Percentiles rank a stretch among this genome's conserved stretches.
phyloP scores from a whole-genome alignment of 2,329 filamentous ascomycete species.

The Dactylellina cionopaga region DNA sequence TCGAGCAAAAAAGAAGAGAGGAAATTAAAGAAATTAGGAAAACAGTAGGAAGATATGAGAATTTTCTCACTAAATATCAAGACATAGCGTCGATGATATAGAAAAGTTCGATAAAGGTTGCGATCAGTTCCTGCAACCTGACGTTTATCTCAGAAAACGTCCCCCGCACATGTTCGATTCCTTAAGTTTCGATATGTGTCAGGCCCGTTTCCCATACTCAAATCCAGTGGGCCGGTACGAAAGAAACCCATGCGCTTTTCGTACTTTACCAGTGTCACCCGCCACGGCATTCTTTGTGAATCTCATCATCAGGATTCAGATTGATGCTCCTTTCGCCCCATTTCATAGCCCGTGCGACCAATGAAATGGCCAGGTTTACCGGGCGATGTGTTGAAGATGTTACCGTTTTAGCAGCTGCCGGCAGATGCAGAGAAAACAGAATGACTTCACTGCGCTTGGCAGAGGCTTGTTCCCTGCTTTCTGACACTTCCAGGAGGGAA shows the following conservation, averaged over 20 bases:
- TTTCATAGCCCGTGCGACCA: not conserved
- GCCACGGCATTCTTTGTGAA: no score
- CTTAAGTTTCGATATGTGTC: not conserved
- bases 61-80: no score
- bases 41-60: not conserved
- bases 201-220: no score
- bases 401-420: slow-evolving; percentile 24
- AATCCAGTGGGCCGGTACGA: no score
- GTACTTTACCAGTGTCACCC: no score
- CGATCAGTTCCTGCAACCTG: not conserved
- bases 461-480: slow-evolving; percentile 3
- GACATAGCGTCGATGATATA: no score
- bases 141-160: not conserved
- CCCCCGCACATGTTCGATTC: no score
- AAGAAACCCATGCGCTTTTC: no score
- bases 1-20: not conserved
- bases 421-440: slow-evolving; percentile 16
- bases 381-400: slow-evolving; percentile 33
- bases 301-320: no score
- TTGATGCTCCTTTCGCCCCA: no score
- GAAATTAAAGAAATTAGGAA: not conserved
- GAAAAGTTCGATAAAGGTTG: not conserved
- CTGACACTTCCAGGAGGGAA: no score
- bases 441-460: slow-evolving; percentile 1
- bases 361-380: no score